These are phyloP conservation scores for Penicillium sp. DNA, from an alignment of 2,329 filamentous ascomycete genomes.

Conservation along the genomic window DNA sequence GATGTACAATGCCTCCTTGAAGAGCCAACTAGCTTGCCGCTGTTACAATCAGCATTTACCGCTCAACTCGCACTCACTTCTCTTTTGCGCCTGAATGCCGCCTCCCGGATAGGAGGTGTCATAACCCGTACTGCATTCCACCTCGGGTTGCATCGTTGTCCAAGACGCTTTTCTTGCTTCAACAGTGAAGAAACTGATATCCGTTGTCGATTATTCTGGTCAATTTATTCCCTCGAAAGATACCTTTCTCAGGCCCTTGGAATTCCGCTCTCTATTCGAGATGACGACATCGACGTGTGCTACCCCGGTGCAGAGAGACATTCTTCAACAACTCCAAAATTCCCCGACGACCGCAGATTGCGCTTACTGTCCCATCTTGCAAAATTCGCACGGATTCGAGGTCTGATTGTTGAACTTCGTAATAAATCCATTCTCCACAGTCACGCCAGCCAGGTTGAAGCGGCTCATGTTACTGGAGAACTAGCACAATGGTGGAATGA, in stretches of 20 bases:
- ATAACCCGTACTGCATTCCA: constrained; percentile 57
- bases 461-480: constrained; percentile 48
- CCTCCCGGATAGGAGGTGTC: constrained; percentile 55
- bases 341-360: constrained; percentile 24
- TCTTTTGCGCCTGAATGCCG: constrained; percentile 56
- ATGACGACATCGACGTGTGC: constrained; percentile 59
- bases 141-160: constrained; percentile 58
- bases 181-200: constrained; percentile 46
- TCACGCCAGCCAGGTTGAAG: constrained; percentile 42
- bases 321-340: background rate
- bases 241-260: constrained; percentile 57
- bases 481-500: constrained; percentile 54
- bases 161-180: constrained; percentile 52
- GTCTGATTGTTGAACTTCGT: constrained; percentile 52
- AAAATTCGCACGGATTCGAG: constrained; percentile 50
- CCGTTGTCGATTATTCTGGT: constrained; percentile 56
- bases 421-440: constrained; percentile 51
- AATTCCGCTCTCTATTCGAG: constrained; percentile 53
- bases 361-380: constrained; percentile 41
- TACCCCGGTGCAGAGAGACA: constrained; percentile 51
- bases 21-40: constrained; percentile 47
- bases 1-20: constrained; percentile 48
- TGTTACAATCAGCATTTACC: constrained; percentile 52
- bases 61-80: constrained; percentile 56
- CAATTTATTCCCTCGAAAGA: constrained; percentile 55